Conservation (phyloP, 1,284 basidiomycete species). For the Marasmius oreades region DNA sequence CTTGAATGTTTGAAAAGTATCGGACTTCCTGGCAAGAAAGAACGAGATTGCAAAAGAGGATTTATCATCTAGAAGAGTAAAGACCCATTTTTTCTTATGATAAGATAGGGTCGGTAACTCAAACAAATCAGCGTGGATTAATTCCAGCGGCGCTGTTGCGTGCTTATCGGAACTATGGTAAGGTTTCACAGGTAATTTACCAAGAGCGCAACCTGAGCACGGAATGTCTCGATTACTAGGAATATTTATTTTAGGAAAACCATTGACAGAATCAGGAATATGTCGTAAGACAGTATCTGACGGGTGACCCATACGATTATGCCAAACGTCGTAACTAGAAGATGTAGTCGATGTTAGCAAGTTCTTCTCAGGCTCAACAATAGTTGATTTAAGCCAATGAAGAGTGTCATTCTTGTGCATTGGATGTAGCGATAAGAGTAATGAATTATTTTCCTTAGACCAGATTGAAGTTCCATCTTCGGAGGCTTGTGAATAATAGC, state of each 20-base stretch:
- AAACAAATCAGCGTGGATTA: constrained; percentile 25
- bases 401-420: no score
- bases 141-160: constrained; percentile 16
- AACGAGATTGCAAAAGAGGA: constrained; percentile 16
- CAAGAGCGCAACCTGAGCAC: constrained; percentile 24
- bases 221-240: constrained; percentile 9
- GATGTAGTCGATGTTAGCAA: not conserved
- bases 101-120: constrained; percentile 20
- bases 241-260: constrained; percentile 14
- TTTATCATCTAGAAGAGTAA: constrained; percentile 28
- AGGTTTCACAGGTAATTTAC: constrained; percentile 19
- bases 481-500: no score
- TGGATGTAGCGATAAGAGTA: no score
- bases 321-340: constrained; percentile 9
- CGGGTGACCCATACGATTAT: constrained; percentile 15
- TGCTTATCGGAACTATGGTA: constrained; percentile 14
- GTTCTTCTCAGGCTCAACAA: not conserved
- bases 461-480: no score
- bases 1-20: constrained; percentile 5
- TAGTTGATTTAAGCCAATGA: no score
- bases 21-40: constrained; percentile 5
- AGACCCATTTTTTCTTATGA: constrained; percentile 19
- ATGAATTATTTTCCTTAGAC: no score
- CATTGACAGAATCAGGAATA: constrained; percentile 5
- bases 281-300: constrained; percentile 13